Evolutionary conservation across 2,329 filamentous ascomycete genomes (phyloP), one percentile per base, ranked within the genome.

Genomic region (Didymosphaeria variabile): DNA sequence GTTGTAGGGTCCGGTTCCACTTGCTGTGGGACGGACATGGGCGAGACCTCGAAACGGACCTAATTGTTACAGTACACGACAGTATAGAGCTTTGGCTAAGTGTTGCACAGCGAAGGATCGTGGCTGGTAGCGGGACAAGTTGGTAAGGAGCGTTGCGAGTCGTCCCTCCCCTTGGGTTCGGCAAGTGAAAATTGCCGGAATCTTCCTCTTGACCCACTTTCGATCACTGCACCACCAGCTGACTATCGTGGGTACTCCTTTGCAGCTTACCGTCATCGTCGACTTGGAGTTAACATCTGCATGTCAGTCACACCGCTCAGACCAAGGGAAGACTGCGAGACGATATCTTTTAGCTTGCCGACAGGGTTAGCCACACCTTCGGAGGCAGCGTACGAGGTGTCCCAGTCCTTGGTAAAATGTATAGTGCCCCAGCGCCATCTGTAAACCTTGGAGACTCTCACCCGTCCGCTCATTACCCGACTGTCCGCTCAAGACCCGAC

Each of bases 231-330:
- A 55, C 29, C 38, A 55, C 52, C 52, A 45, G 38, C 52, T 44
- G 40, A 46, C 36, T 31, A 46, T 55, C 8, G 50, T 26, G 21
- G 21, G 29, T 10, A 23, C 29, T 9, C 12, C 29, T 26, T 31
- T 55, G 13, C 19, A 46, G 12, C 53, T 31, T 46, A 36, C 40
- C 52, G n/a, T 19, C 26, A 34, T 42, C 6, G 26, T 26, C 53
- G 42, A 55, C 13, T n/a, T 17, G n/a, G 38, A n/a, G 31, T 55
- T 26, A 15, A 45, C 36, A 40, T 21, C 53, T 55, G 53, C 53
- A 55, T 29, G 53, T 44, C 29, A 47, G 42, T 55, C 42, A 55
- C 53, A 55, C 53, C 53, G 53, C 53, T 46, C 13, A 46, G n/a
- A 26, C 19, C 47, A 31, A 21, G 31, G 4, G 21, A 12, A 29